Percentiles rank a stretch among this genome's conserved stretches.
Evolutionary conservation across 2,329 filamentous ascomycete genomes (phyloP).

Genomic region (Rhinocladiella similis): DNA sequence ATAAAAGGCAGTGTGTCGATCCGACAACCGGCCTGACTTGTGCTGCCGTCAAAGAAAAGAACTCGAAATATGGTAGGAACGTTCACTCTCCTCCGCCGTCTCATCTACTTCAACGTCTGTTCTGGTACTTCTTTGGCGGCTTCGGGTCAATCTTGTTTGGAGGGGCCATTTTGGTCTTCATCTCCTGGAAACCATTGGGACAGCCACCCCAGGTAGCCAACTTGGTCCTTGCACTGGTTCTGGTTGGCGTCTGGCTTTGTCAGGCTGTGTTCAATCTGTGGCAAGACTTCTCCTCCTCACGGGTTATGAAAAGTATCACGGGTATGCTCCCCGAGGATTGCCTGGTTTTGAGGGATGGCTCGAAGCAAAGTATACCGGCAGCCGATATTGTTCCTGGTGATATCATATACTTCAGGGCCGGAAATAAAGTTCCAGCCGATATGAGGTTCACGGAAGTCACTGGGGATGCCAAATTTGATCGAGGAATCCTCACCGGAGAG

Average conservation of each 20-base stretch:
- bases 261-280: constrained; percentile 70
- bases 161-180: constrained; percentile 71
- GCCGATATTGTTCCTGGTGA: constrained; percentile 71
- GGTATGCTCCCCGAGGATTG: constrained; percentile 77
- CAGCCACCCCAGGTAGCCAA: constrained; percentile 71
- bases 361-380: constrained; percentile 51
- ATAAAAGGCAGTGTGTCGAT: too few relatives aligned
- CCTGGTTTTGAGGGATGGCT: constrained; percentile 62
- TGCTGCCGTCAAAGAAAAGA: constrained; percentile 58
- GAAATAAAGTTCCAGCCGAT: constrained; percentile 74
- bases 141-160: constrained; percentile 71
- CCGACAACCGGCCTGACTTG: constrained; percentile 64
- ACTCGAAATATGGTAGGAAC: constrained; percentile 65
- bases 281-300: constrained; percentile 73
- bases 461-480: constrained; percentile 69
- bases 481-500: constrained; percentile 71
- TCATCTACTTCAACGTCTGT: constrained; percentile 57
- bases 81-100: constrained; percentile 66
- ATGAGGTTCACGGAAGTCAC: constrained; percentile 69
- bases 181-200: constrained; percentile 75
- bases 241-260: constrained; percentile 68
- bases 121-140: constrained; percentile 74
- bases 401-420: constrained; percentile 65
- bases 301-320: constrained; percentile 78
- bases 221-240: constrained; percentile 69